phyloP scores from a whole-genome alignment of 148 eudicot genomes.

The Bassia scoparia region DNA sequence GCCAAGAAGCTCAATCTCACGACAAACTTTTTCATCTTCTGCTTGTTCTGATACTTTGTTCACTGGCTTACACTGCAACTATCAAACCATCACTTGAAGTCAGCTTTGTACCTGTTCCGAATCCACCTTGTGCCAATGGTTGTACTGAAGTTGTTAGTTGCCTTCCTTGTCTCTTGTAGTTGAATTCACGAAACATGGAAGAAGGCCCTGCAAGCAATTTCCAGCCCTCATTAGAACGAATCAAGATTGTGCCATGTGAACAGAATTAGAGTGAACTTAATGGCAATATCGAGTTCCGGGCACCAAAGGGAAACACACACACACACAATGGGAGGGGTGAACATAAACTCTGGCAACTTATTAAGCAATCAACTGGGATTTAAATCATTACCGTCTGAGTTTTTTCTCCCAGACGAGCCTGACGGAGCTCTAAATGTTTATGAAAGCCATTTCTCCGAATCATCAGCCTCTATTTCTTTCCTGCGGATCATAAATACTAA shows the following conservation, averaged over 20 bases:
- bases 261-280: not conserved
- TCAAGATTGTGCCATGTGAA: not conserved
- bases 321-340: not conserved
- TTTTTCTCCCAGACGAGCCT: conserved; percentile 45
- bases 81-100: conserved; percentile 63
- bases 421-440: conserved; percentile 38
- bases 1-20: conserved; percentile 94
- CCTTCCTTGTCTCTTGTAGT: conserved; percentile 81
- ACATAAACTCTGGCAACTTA: not conserved
- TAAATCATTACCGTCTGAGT: conserved; percentile 58
- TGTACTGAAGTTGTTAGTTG: conserved; percentile 67
- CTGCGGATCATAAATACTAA: conserved; percentile 62
- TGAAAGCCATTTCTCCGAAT: conserved; percentile 36
- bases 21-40: conserved; percentile 83
- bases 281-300: not conserved
- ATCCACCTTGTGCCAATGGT: conserved; percentile 91
- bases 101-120: conserved; percentile 84
- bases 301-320: not conserved
- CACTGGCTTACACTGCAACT: conserved; percentile 82
- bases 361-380: not conserved
- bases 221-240: conserved; percentile 1
- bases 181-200: conserved; percentile 63
- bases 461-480: conserved; percentile 70
- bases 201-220: conserved; percentile 51
- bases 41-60: conserved; percentile 83